Conservation (phyloP, 495 filamentous ascomycete species). For the Penicillium nucicola region DNA sequence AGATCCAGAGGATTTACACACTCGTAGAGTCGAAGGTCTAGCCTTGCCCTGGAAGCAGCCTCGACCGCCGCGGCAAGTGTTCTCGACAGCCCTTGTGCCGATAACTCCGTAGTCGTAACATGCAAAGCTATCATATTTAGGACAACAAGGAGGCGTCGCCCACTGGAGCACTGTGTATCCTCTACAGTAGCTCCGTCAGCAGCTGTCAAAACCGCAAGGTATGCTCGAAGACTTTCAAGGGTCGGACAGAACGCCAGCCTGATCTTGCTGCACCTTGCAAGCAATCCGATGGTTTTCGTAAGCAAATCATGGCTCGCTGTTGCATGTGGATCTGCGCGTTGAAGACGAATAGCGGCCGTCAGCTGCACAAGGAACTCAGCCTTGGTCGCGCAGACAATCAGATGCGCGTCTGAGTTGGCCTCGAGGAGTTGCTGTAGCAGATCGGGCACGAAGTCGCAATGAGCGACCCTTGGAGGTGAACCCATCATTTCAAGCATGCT, state of each 20-base stretch:
- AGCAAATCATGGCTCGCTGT: slow-evolving; percentile 42
- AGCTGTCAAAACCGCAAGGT: slow-evolving; percentile 54
- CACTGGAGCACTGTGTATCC: neutral
- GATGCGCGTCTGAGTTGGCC: slow-evolving; percentile 51
- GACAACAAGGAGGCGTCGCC: slow-evolving; percentile 50
- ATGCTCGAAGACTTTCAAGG: slow-evolving; percentile 73
- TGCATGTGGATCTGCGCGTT: slow-evolving; percentile 11
- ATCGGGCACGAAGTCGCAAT: slow-evolving; percentile 38
- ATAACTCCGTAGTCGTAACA: slow-evolving; percentile 72
- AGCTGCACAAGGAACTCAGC: slow-evolving; percentile 58
- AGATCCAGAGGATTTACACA: slow-evolving; percentile 30
- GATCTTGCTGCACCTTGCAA: slow-evolving; percentile 65
- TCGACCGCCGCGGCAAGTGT: slow-evolving; percentile 68
- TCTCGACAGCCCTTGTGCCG: slow-evolving; percentile 74
- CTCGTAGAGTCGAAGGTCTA: slow-evolving; percentile 43
- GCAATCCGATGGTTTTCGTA: slow-evolving; percentile 62
- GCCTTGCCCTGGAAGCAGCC: slow-evolving; percentile 39
- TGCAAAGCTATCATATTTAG: slow-evolving; percentile 68
- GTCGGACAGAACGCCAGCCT: slow-evolving; percentile 69
- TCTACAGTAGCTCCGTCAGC: neutral
- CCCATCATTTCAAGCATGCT: slow-evolving; percentile 15
- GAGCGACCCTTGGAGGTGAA: slow-evolving; percentile 21
- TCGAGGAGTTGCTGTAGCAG: slow-evolving; percentile 64
- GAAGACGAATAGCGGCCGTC: slow-evolving; percentile 22
- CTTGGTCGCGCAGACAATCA: slow-evolving; percentile 69